Evolutionary conservation across 352 stramenopile genomes (phyloP).

Genomic region (Phytophthora parvispora): DNA sequence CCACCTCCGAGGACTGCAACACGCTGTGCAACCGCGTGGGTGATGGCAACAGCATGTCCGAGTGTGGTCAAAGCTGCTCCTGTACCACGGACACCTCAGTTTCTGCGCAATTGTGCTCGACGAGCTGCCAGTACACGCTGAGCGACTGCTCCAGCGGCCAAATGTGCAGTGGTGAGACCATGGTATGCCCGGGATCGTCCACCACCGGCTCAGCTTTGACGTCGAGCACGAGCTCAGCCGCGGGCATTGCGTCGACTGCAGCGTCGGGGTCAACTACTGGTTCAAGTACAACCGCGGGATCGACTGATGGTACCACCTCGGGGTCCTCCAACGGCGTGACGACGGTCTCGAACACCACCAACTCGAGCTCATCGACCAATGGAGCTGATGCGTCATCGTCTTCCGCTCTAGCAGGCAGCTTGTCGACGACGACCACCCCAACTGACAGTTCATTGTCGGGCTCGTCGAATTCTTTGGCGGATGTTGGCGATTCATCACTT

Average conservation of each 20-base stretch:
- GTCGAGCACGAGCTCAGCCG: not conserved
- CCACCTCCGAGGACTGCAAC: slow-evolving; percentile 38
- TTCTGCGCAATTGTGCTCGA: slow-evolving; percentile 22
- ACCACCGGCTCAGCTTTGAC: slow-evolving; percentile 4
- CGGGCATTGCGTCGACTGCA: not conserved
- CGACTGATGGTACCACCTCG: not conserved
- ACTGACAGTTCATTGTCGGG: slow-evolving; percentile 6
- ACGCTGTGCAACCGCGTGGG: slow-evolving; percentile 35
- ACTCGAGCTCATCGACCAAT: slow-evolving; percentile 16
- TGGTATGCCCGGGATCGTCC: slow-evolving; percentile 28
- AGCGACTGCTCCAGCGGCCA: slow-evolving; percentile 15
- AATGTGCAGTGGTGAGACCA: slow-evolving; percentile 32
- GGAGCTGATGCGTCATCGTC: not conserved
- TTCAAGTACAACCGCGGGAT: not conserved
- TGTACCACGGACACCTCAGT: slow-evolving; percentile 28
- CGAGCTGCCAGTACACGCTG: slow-evolving; percentile 30
- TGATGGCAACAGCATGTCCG: slow-evolving; percentile 29
- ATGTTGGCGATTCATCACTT: slow-evolving; percentile 23
- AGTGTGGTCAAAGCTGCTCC: slow-evolving; percentile 33
- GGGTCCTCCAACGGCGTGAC: not conserved
- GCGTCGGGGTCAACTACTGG: slow-evolving; percentile 4
- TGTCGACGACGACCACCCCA: slow-evolving; percentile 3
- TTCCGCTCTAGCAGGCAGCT: slow-evolving; percentile 10
- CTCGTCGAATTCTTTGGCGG: slow-evolving; percentile 9
- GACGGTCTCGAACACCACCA: slow-evolving; percentile 7